These are phyloP conservation scores for Berberis vulgaris DNA, from an alignment of 164 flowering plant genomes.

Conservation along the genomic window DNA sequence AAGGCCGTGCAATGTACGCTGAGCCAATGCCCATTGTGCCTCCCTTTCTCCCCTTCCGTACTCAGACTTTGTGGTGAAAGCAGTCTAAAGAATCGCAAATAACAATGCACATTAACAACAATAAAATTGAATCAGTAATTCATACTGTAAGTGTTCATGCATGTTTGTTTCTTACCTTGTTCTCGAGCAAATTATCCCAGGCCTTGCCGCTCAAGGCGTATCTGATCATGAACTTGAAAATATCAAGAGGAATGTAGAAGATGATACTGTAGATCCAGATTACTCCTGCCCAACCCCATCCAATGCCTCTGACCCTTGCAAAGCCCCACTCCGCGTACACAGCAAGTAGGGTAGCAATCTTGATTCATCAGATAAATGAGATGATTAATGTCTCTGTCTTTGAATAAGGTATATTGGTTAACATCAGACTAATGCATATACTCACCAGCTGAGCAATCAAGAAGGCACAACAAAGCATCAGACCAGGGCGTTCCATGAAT, in stretches of 20 bases:
- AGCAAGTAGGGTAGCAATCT: slow-evolving; percentile 22
- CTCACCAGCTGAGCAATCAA: slow-evolving; percentile 18
- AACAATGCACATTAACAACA: too few relatives aligned
- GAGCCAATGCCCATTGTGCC: too few relatives aligned
- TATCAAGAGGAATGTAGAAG: slow-evolving; percentile 30
- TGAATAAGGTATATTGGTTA: not conserved
- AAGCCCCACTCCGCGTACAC: slow-evolving; percentile 28
- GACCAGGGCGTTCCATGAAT: slow-evolving; percentile 22
- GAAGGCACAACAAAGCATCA: slow-evolving; percentile 18
- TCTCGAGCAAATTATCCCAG: slow-evolving; percentile 30
- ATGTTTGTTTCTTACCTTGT: slow-evolving; percentile 16
- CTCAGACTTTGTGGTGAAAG: too few relatives aligned
- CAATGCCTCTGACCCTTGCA: slow-evolving; percentile 29
- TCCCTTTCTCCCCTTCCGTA: too few relatives aligned
- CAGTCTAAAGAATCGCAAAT: too few relatives aligned
- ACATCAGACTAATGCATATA: not conserved
- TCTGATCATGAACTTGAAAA: slow-evolving; percentile 29
- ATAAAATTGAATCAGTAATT: too few relatives aligned
- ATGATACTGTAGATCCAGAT: slow-evolving; percentile 33
- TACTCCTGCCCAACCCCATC: slow-evolving; percentile 45
- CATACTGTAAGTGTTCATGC: too few relatives aligned
- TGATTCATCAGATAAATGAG: not conserved
- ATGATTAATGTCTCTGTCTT: not conserved
- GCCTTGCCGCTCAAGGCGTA: slow-evolving; percentile 35
- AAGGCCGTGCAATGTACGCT: too few relatives aligned